A percentile compares a stretch with the other conserved stretches of the same genome.
These are phyloP conservation scores for Trichoderma polysporum DNA, from an alignment of 2,329 filamentous ascomycete genomes.

Conservation along the genomic window DNA sequence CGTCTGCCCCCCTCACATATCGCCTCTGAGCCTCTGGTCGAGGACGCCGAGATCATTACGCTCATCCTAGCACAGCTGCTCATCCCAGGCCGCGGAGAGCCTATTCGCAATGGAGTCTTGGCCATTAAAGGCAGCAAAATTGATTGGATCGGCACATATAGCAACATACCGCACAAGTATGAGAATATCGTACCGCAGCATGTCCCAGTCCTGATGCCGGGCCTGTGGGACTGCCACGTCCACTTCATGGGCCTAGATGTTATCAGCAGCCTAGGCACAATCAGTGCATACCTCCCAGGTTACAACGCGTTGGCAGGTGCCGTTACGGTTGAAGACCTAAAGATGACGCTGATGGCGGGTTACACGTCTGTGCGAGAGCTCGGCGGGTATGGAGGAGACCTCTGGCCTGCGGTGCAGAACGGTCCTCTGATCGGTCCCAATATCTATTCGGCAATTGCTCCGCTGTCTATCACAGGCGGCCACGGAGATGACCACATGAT, in stretches of 20 bases:
- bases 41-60: conserved; percentile 20
- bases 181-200: conserved; percentile 32
- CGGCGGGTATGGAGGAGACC: conserved; percentile 46
- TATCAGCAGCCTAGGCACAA: background rate
- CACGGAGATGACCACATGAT: conserved; percentile 44
- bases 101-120: conserved; percentile 34
- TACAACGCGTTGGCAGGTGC: conserved; percentile 22
- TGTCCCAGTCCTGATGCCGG: conserved; percentile 49
- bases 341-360: conserved; percentile 43
- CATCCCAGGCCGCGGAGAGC: conserved; percentile 41
- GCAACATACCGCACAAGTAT: conserved; percentile 22
- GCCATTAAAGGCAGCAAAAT: conserved; percentile 40
- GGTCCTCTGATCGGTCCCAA: conserved; percentile 48
- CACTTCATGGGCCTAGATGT: conserved; percentile 44
- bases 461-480: conserved; percentile 49
- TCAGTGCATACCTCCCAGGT: conserved; percentile 19
- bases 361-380: conserved; percentile 53
- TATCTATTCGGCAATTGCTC: conserved; percentile 46
- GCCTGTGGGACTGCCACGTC: conserved; percentile 54
- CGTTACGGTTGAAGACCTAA: conserved; percentile 31
- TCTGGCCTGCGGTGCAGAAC: conserved; percentile 43
- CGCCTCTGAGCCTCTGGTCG: conserved; percentile 2
- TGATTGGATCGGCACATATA: conserved; percentile 37
- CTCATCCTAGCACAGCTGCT: conserved; percentile 34
- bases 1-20: conserved; percentile 13